Evolutionary conservation across 179 eudicot species (phyloP), one percentile per base, ranked within the genome.

Genomic region (Pouteria campechiana): DNA sequence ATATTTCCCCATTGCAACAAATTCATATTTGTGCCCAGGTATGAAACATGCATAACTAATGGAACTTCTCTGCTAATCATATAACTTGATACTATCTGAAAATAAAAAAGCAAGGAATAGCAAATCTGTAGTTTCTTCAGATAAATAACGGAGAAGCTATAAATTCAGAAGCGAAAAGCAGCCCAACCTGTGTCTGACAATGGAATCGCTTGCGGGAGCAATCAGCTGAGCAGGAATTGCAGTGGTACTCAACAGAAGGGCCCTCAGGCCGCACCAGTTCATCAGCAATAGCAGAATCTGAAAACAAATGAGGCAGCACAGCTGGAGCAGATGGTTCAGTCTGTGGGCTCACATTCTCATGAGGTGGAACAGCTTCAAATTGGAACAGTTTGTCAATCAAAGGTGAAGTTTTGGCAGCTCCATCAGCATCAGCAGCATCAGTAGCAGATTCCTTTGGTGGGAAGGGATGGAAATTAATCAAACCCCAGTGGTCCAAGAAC

Each of bases 141-240:
- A n/a, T 25, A 42, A 8, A 17, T 9, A 42, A 48, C 14, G n/a
- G n/a, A n/a, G n/a, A n/a, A n/a, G n/a, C n/a, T n/a, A n/a, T n/a
- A n/a, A 38, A 24, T 29, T 12, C 18, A 52, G 24, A 28, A 44
- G 28, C 4, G 27, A 47, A 46, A 32, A 47, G 51, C 35, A 60
- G 59, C 50, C 17, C 21, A 35, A 90, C 98, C 98, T 90, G 92
- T 70, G 79, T 87, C 61, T 90, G 98, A 70, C 94, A 82, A 60
- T 90, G 98, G 46, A 81, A 90, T 39, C 95, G 94, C 61, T 77
- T 90, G 60, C 98, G 83, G 38, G 98, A 90, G 62, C 98, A 90
- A 57, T 90, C 98, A 46, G 92, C 94, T 44, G 96, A 68, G 57
- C 98, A 90, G 41, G 96, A 86, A 61, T 90, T 90, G 73, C 98